A percentile compares a stretch with the other conserved stretches of the same genome.
Evolutionary conservation across 2,329 filamentous ascomycete species (phyloP).

Genomic region (Pseudogymnoascus verrucosus): DNA sequence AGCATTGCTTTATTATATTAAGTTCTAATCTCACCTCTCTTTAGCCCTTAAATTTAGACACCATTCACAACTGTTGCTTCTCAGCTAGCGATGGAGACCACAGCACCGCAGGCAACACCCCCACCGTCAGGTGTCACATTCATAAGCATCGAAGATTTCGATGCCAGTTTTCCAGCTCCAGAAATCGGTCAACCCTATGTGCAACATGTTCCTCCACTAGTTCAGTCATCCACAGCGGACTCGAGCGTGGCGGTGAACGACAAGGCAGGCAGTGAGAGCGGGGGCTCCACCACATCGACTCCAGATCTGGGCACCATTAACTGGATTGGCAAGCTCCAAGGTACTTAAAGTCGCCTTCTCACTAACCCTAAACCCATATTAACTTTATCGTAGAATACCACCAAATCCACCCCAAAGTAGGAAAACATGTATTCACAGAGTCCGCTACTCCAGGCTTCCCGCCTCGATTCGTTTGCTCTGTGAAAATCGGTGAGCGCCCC

Average conservation of each 20-base stretch:
- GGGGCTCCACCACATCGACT: neutral
- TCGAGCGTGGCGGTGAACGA: neutral
- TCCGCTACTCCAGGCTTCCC: neutral
- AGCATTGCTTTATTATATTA: neutral
- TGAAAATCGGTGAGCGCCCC: conserved; percentile 18
- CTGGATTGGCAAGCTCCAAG: conserved; percentile 25
- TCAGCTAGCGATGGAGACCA: neutral
- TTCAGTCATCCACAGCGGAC: neutral
- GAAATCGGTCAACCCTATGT: neutral
- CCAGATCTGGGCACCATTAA: conserved; percentile 20
- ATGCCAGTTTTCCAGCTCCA: neutral
- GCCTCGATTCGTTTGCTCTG: conserved; percentile 14
- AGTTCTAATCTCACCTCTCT: neutral
- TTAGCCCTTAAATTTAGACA: neutral
- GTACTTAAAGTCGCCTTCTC: conserved; percentile 13
- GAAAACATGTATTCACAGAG: conserved; percentile 12
- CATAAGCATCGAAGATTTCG: neutral
- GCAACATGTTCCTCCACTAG: neutral
- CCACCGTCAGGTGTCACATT: neutral
- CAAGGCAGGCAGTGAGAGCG: neutral
- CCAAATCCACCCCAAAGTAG: conserved; percentile 11
- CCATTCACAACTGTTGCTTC: neutral
- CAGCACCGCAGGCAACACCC: neutral
- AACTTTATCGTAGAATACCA: conserved; percentile 19
- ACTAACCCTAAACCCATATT: conserved; percentile 1